Base-by-base conservation (phyloP, 768 basidiomycete genomes). In the Termitomyces titanicus region DNA sequence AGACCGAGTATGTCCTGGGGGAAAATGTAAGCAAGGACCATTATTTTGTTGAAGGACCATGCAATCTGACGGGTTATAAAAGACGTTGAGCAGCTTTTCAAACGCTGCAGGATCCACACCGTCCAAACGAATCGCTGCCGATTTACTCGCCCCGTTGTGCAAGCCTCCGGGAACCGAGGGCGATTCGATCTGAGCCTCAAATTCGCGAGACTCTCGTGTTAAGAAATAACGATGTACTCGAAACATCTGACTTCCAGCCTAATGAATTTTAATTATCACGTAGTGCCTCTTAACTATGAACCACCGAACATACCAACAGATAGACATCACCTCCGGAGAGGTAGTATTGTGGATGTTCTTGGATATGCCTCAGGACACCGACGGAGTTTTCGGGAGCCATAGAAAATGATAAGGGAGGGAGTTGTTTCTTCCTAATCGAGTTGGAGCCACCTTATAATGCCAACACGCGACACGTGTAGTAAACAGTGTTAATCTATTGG, bases 171-270 rank as follows among this genome's bases (percentile, higher is more conserved):
- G 70, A 15, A 71, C 64, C 4, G 64, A 59, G 1, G 66, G 61
- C 2, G 74, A 66, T 15, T 62, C 56, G 34, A 49, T 51, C 47
- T 73, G 69, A 0, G 66, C 63, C 5, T 63, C 64, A 63, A 86
- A 85, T 20, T 70, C 74, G 0, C 64, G 45, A 0, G 85, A 86
- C 46, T 89, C 85, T 0, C 86, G 71, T n/a, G 75, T 73, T 29
- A 89, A 84, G 39, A 87, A 86, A 38, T 79, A 82, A 0, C 78
- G 72, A 54, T 87, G 85, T 0, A 89, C 74, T 0, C 79, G 70
- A 58, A 84, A 88, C 0, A 80, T 68, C 2, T 72, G 66, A 48
- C 82, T 75, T 40, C 82, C 82, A 7, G 80, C 81, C 86, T 88
- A 11, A 38, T 5, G 2, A 18, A 8, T 49, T n/a, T 35, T 15